Evolutionary conservation across 2,329 filamentous ascomycete species (phyloP).

Genomic region (Blastomyces parvus): DNA sequence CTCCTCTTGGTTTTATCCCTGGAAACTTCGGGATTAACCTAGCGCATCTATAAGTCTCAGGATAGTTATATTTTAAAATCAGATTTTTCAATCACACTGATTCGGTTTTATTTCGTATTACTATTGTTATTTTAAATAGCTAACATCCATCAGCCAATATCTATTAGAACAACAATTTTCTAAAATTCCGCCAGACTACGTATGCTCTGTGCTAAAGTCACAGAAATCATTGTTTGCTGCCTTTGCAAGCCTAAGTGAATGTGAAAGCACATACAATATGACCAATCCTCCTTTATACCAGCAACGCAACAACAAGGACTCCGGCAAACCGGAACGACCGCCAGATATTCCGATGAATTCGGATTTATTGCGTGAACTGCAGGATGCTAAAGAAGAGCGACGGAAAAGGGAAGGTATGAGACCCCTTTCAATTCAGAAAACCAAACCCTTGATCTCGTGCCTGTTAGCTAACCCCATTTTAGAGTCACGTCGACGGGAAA

Average conservation of each 20-base stretch:
- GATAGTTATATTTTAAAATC: too few species aligned
- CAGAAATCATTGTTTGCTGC: conserved; percentile 20
- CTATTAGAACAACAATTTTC: conserved; percentile 17
- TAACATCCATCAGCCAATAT: conserved; percentile 19
- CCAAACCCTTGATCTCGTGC: conserved; percentile 16
- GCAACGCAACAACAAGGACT: neutral
- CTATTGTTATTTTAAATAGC: neutral
- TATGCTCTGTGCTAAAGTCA: neutral
- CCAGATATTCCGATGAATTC: neutral
- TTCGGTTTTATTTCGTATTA: neutral
- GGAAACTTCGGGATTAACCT: neutral
- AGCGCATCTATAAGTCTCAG: neutral
- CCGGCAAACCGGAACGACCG: neutral
- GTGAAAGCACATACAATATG: conserved; percentile 17
- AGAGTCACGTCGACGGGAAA: conserved; percentile 15
- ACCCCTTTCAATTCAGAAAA: neutral
- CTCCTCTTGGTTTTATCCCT: conserved; percentile 7
- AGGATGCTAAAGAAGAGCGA: neutral
- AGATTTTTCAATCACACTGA: neutral
- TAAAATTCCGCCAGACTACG: neutral
- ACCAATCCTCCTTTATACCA: conserved; percentile 10
- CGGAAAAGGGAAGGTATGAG: conserved; percentile 3
- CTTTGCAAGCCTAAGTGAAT: conserved; percentile 21
- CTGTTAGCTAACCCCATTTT: conserved; percentile 17
- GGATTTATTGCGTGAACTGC: neutral